phyloP scores from a whole-genome alignment of 208 protist species.

The Wallacemonas collosoma region DNA sequence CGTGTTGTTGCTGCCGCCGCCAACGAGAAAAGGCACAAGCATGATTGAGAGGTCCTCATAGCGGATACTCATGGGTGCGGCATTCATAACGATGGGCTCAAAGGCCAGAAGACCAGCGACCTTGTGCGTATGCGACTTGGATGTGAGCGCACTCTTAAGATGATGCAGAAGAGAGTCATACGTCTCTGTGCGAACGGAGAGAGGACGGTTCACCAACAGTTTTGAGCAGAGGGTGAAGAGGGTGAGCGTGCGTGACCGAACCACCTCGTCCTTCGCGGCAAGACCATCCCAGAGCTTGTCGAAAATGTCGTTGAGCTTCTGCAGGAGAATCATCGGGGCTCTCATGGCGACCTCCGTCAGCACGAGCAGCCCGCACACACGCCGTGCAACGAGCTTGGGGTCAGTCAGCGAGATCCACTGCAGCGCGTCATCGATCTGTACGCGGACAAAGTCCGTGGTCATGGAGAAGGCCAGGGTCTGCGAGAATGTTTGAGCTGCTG shows the following conservation, averaged over 20 bases:
- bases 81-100: conserved; percentile 84
- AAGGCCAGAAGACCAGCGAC: conserved; percentile 84
- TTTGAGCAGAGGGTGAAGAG: conserved; percentile 78
- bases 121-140: conserved; percentile 56
- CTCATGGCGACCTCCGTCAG: conserved; percentile 67
- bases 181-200: conserved; percentile 40
- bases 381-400: conserved; percentile 34
- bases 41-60: conserved; percentile 84
- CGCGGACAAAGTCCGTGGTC: conserved; percentile 71
- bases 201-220: conserved; percentile 61
- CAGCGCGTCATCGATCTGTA: conserved; percentile 65
- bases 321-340: conserved; percentile 70
- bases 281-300: conserved; percentile 75
- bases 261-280: conserved; percentile 42
- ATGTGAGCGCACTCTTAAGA: conserved; percentile 58
- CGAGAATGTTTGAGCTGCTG: conserved; percentile 64
- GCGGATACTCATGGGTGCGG: conserved; percentile 26
- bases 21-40: conserved; percentile 70
- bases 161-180: conserved; percentile 62
- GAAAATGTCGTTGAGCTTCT: conserved; percentile 63
- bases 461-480: conserved; percentile 62
- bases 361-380: conserved; percentile 74
- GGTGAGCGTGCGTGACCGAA: conserved; percentile 50
- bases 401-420: conserved; percentile 50
- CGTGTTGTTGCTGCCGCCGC: conserved; percentile 31